A percentile compares a stretch with the other conserved stretches of the same genome.
These are phyloP conservation scores for Tremella yokohamensis DNA, from an alignment of 768 basidiomycete species.

Conservation along the genomic window DNA sequence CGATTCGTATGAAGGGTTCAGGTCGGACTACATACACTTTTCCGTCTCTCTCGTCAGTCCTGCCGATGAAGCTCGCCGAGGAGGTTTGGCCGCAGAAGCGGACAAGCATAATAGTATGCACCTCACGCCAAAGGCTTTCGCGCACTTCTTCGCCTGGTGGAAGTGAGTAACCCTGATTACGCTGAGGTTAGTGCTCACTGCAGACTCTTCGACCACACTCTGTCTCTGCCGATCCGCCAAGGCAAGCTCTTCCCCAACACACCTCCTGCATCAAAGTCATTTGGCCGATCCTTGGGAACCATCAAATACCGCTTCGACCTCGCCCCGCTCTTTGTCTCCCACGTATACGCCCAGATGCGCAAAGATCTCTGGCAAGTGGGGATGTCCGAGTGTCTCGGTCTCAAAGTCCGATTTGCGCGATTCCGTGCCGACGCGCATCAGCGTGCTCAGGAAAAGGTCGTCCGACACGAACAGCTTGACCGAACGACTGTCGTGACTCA, in stretches of 20 bases:
- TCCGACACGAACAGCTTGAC: conserved; percentile 59
- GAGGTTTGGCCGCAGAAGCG: conserved; percentile 8
- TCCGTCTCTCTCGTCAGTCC: conserved; percentile 73
- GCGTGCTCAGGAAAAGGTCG: conserved; percentile 71
- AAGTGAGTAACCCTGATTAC: conserved; percentile 24
- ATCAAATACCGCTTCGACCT: conserved; percentile 82
- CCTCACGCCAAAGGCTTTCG: conserved; percentile 75
- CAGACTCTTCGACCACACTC: conserved; percentile 67
- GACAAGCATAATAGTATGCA: conserved; percentile 65
- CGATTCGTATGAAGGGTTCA: conserved; percentile 83
- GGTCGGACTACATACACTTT: conserved; percentile 89
- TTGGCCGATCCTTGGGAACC: conserved; percentile 81
- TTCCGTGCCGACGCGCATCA: conserved; percentile 91
- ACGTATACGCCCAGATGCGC: conserved; percentile 78
- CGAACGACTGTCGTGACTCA: conserved; percentile 62
- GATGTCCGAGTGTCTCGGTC: conserved; percentile 71
- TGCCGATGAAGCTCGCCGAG: conserved; percentile 24
- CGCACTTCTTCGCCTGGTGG: conserved; percentile 94
- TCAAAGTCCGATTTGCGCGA: conserved; percentile 75
- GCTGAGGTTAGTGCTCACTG: background rate
- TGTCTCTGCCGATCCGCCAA: conserved; percentile 81
- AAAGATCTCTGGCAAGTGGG: conserved; percentile 77
- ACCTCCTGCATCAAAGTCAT: conserved; percentile 73
- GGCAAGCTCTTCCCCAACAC: conserved; percentile 71
- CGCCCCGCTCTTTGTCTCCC: conserved; percentile 74